Evolutionary conservation across 192 early-diverging fungal genomes (phyloP).

Genomic region (Physocladia obscura): DNA sequence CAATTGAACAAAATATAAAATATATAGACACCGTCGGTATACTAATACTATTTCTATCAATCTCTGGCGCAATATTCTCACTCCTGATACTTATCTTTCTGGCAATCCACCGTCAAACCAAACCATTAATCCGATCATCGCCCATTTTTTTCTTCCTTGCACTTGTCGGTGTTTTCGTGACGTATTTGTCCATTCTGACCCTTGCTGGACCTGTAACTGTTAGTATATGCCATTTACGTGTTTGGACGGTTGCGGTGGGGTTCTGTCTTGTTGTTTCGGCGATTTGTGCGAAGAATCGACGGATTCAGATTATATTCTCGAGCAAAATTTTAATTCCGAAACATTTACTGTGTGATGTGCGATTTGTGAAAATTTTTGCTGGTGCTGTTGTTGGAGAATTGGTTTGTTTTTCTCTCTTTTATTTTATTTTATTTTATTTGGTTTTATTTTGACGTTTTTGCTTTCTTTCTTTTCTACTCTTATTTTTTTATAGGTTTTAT

Average conservation of each 20-base stretch:
- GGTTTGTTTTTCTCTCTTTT: no score
- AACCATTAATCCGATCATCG: background rate
- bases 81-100: background rate
- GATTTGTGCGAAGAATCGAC: conserved; percentile 1
- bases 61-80: background rate
- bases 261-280: background rate
- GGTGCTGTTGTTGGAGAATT: background rate
- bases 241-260: background rate
- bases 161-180: background rate
- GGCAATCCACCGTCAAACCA: background rate
- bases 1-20: background rate
- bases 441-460: background rate
- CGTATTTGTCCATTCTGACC: background rate
- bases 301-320: conserved; percentile 18
- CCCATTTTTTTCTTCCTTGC: conserved; percentile 11
- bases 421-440: background rate
- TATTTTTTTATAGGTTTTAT: background rate
- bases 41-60: background rate
- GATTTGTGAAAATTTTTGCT: conserved; percentile 1
- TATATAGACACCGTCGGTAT: background rate
- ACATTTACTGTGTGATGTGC: background rate
- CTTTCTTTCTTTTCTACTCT: no score
- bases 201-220: background rate
- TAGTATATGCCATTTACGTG: background rate
- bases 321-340: conserved; percentile 23